Evolutionary conservation across 2,329 filamentous ascomycete species (phyloP), one percentile per base, ranked within the genome.

Genomic region (Beauveria sp.): DNA sequence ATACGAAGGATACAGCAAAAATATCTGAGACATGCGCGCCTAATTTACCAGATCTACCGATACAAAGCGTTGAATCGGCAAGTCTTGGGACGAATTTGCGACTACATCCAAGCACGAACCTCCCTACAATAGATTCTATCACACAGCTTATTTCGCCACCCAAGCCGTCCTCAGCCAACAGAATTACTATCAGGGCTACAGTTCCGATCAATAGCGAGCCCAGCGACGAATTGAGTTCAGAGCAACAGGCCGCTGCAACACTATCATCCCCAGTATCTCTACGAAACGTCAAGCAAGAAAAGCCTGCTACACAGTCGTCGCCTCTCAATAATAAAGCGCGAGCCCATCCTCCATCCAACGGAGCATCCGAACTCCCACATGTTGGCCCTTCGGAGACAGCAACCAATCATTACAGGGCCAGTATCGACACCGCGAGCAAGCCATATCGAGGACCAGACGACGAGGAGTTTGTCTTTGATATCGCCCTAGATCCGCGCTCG

Each of bases 201-300:
- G 18, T n/a, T 10, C 14, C 34, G 22, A 30, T 18, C 12, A 28
- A 34, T 10, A 47, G 12, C 26, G 50, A 59, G n/a, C 55, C 26
- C 8, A 8, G 2, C 26, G n/a, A 26, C 5, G 20, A 44, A 7
- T 20, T 20, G 14, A 41, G 30, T 37, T 6, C 18, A 16, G 55
- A 57, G 16, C 54, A 63, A 41, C 63, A 61, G 20, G 63, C 66
- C 20, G 67, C 68, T 18, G 67, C 66, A 40, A 68, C 64, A 24
- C 64, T 70, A 3, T 68, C 66, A 18, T 68, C 68, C 3, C 70
- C 69, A 6, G 64, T 71, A 12, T 73, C 71, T 5, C 63, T 68
- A 41, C 63, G 24, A 43, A 55, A 55, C 5, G 18, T 54, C 30
- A 61, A 61, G 44, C 58, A 55, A 34, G 51, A 55, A 43, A n/a